Percentiles rank a stretch among this genome's conserved stretches.
Conservation (phyloP, 2,329 filamentous ascomycete species). For the Penicillium sp. region DNA sequence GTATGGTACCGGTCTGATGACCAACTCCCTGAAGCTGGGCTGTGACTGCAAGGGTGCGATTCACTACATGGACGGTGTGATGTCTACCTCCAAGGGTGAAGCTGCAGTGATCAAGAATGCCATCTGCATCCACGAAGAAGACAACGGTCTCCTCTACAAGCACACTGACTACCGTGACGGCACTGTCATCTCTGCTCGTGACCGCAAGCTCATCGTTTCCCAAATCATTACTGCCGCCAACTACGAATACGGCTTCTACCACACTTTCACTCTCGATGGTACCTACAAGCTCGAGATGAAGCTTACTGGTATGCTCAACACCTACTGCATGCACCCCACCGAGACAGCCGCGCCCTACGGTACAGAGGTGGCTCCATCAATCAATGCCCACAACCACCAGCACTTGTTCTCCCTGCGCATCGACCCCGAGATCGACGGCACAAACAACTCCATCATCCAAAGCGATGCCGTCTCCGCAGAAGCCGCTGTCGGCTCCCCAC, state of each 20-base stretch:
- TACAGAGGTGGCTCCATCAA: slow-evolving; percentile 81
- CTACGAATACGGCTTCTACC: slow-evolving; percentile 85
- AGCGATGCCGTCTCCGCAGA: slow-evolving; percentile 38
- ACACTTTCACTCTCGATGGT: slow-evolving; percentile 87
- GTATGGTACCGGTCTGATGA: slow-evolving; percentile 30
- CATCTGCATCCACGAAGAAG: slow-evolving; percentile 33
- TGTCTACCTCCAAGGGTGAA: slow-evolving; percentile 24
- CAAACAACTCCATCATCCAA: slow-evolving; percentile 73
- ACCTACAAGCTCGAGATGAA: slow-evolving; percentile 88
- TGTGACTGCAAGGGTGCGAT: slow-evolving; percentile 34
- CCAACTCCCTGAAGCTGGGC: slow-evolving; percentile 31
- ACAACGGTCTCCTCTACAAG: slow-evolving; percentile 55
- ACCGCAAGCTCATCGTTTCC: slow-evolving; percentile 79
- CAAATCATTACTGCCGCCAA: slow-evolving; percentile 93
- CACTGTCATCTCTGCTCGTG: slow-evolving; percentile 79
- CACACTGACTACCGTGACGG: slow-evolving; percentile 89
- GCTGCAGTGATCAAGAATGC: slow-evolving; percentile 29
- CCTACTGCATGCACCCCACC: slow-evolving; percentile 73
- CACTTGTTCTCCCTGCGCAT: slow-evolving; percentile 88
- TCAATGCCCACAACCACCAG: slow-evolving; percentile 93
- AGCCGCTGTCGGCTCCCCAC: slow-evolving; percentile 63
- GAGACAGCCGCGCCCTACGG: slow-evolving; percentile 84
- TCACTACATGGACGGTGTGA: slow-evolving; percentile 30
- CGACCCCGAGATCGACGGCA: slow-evolving; percentile 81
- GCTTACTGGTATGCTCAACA: slow-evolving; percentile 88